Evolutionary conservation across 2,329 filamentous ascomycete species (phyloP).

Genomic region (Trichophaea hybrida): DNA sequence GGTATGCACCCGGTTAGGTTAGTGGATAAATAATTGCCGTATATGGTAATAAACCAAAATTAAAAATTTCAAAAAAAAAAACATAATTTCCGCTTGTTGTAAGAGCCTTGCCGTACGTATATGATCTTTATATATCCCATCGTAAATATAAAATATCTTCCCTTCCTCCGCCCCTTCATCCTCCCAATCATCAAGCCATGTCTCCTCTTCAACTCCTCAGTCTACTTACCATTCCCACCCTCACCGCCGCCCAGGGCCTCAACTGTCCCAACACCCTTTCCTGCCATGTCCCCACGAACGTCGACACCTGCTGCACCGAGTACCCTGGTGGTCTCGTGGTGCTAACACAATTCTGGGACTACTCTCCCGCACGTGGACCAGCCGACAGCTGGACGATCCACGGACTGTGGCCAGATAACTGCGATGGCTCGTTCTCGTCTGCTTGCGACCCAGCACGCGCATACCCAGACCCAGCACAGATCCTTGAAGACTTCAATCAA

Average conservation of each 20-base stretch:
- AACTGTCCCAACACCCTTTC: neutral
- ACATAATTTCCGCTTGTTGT: too few relatives aligned
- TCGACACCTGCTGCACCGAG: constrained; percentile 63
- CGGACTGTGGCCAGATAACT: constrained; percentile 54
- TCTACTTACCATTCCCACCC: neutral
- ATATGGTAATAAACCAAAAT: too few relatives aligned
- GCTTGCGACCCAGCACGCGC: constrained; percentile 48
- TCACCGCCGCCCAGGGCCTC: neutral
- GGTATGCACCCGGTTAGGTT: too few relatives aligned
- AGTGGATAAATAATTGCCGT: too few relatives aligned
- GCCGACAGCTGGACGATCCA: constrained; percentile 60
- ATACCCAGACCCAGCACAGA: constrained; percentile 51
- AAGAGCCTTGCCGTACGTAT: too few relatives aligned
- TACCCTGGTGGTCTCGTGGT: constrained; percentile 56
- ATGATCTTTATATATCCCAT: too few relatives aligned
- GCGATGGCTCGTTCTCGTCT: constrained; percentile 49
- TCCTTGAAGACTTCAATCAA: constrained; percentile 42
- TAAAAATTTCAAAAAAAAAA: too few relatives aligned
- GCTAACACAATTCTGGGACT: constrained; percentile 68
- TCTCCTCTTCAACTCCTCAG: neutral
- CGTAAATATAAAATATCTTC: too few relatives aligned
- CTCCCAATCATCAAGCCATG: too few relatives aligned
- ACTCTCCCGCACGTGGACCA: constrained; percentile 49
- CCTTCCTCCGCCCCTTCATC: too few relatives aligned
- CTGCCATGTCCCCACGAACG: constrained; percentile 48